phyloP scores from a whole-genome alignment of 1,284 basidiomycete species.

The Puccinia hordei region DNA sequence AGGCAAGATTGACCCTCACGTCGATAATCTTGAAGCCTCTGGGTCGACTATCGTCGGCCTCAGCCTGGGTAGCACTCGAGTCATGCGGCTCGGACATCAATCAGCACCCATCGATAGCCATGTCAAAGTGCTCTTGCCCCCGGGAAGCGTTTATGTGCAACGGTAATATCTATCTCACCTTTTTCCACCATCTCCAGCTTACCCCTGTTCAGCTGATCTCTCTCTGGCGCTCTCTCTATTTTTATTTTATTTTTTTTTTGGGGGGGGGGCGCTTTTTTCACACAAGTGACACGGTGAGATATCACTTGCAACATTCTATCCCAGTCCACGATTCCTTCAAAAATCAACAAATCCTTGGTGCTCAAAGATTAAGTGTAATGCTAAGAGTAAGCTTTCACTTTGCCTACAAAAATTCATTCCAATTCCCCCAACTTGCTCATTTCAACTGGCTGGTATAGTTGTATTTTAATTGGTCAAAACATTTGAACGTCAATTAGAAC shows the following conservation, averaged over 20 bases:
- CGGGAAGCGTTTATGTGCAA: constrained; percentile 48
- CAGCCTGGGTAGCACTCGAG: constrained; percentile 46
- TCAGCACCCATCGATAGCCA: constrained; percentile 2
- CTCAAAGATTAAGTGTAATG: constrained; percentile 48
- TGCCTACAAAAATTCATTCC: no score
- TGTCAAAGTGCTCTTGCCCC: constrained; percentile 31
- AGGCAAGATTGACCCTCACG: constrained; percentile 43
- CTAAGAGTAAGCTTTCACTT: no score
- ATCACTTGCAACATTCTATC: constrained; percentile 31
- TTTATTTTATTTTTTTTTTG: neutral
- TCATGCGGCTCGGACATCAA: constrained; percentile 33
- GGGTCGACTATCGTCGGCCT: constrained; percentile 46
- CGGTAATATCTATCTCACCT: constrained; percentile 10
- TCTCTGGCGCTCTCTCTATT: neutral
- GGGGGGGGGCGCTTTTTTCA: no score
- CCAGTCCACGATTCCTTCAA: constrained; percentile 22
- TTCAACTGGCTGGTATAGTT: no score
- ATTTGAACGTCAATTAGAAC: no score
- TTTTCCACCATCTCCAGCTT: no score
- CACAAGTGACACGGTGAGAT: constrained; percentile 29
- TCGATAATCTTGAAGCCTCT: constrained; percentile 48
- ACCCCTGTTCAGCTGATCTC: neutral
- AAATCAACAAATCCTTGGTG: constrained; percentile 2
- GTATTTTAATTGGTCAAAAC: no score
- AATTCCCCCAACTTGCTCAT: no score